A percentile compares a stretch with the other conserved stretches of the same genome.
These are phyloP conservation scores for Botrytis byssoidea DNA, from an alignment of 2,329 filamentous ascomycete species.

Conservation along the genomic window DNA sequence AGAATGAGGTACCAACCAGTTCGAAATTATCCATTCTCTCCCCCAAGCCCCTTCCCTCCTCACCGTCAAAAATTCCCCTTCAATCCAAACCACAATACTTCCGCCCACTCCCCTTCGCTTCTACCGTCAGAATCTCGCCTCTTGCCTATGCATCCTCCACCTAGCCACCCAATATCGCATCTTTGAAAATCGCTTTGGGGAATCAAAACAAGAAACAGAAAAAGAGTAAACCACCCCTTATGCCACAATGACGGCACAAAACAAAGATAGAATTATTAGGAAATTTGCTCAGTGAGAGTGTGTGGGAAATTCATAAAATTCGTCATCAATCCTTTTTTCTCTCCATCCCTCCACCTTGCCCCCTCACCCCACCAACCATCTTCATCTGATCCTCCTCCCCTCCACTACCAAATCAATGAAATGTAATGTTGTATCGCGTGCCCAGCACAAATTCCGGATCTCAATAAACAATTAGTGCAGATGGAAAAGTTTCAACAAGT, in stretches of 20 bases:
- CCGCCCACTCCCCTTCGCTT: neutral
- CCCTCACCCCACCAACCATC: neutral
- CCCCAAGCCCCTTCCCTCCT: neutral
- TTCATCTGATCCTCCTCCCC: neutral
- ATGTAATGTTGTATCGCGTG: neutral
- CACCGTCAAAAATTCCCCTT: no score
- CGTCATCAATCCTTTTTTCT: slow-evolving; percentile 11
- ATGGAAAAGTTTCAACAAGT: slow-evolving; percentile 12
- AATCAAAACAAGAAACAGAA: slow-evolving; percentile 10
- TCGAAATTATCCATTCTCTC: slow-evolving; percentile 11
- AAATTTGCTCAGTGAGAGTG: neutral
- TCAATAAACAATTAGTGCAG: slow-evolving; percentile 13
- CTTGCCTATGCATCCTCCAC: neutral
- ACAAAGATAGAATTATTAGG: neutral
- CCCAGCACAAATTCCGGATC: slow-evolving; percentile 4
- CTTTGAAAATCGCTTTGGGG: neutral
- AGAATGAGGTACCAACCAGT: neutral
- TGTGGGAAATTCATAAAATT: slow-evolving; percentile 16
- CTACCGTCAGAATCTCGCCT: neutral
- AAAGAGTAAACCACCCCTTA: neutral
- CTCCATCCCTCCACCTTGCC: neutral
- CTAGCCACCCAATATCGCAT: neutral
- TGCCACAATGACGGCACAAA: neutral
- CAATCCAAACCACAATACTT: neutral
- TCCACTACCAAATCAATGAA: neutral